phyloP scores from a whole-genome alignment of 257 asterid species.

The Nicotiana tabacum region DNA sequence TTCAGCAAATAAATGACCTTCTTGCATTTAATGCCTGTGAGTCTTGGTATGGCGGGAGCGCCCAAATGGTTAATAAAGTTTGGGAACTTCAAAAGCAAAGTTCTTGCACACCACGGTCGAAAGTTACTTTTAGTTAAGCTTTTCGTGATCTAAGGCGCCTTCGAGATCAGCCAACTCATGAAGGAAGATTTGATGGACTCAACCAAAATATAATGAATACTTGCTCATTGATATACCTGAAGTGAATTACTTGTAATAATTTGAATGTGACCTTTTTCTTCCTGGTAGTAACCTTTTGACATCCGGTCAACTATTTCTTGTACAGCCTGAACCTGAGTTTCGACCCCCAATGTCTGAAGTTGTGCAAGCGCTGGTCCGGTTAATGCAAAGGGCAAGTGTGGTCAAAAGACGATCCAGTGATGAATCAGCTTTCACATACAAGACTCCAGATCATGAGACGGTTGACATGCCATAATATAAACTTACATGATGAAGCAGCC shows the following conservation, averaged over 20 bases:
- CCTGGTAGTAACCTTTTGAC: neutral
- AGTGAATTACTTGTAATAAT: neutral
- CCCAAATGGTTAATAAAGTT: neutral
- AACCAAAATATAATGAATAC: neutral
- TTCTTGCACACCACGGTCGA: neutral
- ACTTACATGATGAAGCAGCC: conserved; percentile 13
- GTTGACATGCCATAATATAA: conserved; percentile 44
- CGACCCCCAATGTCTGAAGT: conserved; percentile 99
- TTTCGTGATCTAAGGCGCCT: neutral
- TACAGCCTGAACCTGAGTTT: conserved; percentile 96
- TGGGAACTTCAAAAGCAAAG: neutral
- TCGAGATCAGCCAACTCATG: neutral
- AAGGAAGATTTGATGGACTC: neutral
- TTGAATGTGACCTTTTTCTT: neutral
- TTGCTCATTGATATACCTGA: neutral
- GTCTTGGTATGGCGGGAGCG: neutral
- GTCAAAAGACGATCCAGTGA: conserved; percentile 65
- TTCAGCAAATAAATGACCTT: neutral
- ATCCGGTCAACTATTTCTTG: neutral
- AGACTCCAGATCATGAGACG: conserved; percentile 59
- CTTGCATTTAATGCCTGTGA: neutral
- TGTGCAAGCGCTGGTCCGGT: conserved; percentile 84
- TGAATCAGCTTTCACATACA: conserved; percentile 68
- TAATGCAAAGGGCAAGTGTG: conserved; percentile 85
- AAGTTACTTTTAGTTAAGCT: neutral